phyloP scores from a whole-genome alignment of 164 flowering plant species.

The Paratinospora sagittata region DNA sequence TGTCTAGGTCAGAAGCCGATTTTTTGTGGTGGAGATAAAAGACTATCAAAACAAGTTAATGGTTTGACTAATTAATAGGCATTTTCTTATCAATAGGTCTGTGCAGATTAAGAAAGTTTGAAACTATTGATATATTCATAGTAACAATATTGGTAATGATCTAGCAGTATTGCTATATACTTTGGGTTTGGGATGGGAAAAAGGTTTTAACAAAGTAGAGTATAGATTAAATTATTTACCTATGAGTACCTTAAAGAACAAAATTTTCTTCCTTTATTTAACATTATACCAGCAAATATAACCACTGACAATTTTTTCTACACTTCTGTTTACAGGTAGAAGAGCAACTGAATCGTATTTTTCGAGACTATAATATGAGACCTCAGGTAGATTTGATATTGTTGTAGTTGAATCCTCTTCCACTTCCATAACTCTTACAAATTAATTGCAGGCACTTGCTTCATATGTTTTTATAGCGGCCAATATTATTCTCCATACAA shows the following conservation, averaged over 20 bases:
- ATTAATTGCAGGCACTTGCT: slow-evolving; percentile 71
- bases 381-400: slow-evolving; percentile 59
- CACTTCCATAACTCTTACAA: slow-evolving; percentile 5
- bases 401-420: neutral
- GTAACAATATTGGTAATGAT: too few relatives aligned
- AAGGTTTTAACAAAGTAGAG: neutral
- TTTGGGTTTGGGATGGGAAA: neutral
- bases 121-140: too few relatives aligned
- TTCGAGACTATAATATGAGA: slow-evolving; percentile 63
- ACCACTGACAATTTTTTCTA: neutral
- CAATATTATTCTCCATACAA: slow-evolving; percentile 77
- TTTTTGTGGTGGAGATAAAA: too few relatives aligned
- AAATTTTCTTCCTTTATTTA: too few relatives aligned
- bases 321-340: slow-evolving; percentile 41
- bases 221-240: neutral
- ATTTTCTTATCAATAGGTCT: too few relatives aligned
- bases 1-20: too few relatives aligned
- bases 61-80: too few relatives aligned
- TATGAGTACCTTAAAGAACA: neutral
- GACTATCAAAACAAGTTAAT: too few relatives aligned
- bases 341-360: slow-evolving; percentile 60
- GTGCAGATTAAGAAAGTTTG: too few relatives aligned
- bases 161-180: too few relatives aligned
- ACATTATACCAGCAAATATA: neutral
- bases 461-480: slow-evolving; percentile 97